Evolutionary conservation across 441 rosid genomes (phyloP).

Genomic region (Gossypium lobatum): DNA sequence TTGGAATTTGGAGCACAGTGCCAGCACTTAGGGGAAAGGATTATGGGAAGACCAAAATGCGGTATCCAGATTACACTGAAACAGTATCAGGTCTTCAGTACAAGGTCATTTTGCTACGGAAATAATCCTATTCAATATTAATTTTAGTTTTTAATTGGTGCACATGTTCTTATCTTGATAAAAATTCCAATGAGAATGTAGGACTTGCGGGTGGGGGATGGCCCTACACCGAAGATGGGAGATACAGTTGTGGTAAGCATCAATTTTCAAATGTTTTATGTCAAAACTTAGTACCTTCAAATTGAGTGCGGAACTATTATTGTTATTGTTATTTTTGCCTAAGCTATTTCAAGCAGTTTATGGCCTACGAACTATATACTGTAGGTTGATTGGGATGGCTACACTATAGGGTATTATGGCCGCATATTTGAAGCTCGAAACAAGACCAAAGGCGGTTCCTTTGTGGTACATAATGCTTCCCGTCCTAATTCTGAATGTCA

Average conservation of each 20-base stretch:
- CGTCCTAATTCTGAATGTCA: background rate
- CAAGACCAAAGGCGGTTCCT: conserved; percentile 92
- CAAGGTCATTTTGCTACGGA: conserved; percentile 44
- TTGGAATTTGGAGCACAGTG: conserved; percentile 42
- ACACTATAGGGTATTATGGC: conserved; percentile 95
- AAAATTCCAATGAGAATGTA: conserved; percentile 28
- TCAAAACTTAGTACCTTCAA: background rate
- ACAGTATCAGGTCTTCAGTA: conserved; percentile 91
- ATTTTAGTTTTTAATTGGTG: background rate
- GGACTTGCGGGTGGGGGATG: conserved; percentile 81
- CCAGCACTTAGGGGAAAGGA: conserved; percentile 92
- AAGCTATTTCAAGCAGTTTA: conserved; percentile 7
- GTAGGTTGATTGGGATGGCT: conserved; percentile 98
- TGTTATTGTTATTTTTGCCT: background rate
- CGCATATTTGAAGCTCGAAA: conserved; percentile 99
- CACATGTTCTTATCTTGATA: conserved; percentile 16
- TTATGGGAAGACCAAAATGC: conserved; percentile 90
- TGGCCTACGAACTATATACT: conserved; percentile 6
- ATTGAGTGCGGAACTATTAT: background rate
- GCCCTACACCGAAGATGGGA: conserved; percentile 72
- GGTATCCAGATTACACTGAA: conserved; percentile 74
- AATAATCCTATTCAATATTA: background rate
- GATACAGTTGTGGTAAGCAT: conserved; percentile 71
- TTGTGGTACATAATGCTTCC: conserved; percentile 52
- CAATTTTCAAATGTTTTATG: background rate